These are phyloP conservation scores for Ramaria sp. DNA, from an alignment of 768 basidiomycete genomes.

Conservation along the genomic window DNA sequence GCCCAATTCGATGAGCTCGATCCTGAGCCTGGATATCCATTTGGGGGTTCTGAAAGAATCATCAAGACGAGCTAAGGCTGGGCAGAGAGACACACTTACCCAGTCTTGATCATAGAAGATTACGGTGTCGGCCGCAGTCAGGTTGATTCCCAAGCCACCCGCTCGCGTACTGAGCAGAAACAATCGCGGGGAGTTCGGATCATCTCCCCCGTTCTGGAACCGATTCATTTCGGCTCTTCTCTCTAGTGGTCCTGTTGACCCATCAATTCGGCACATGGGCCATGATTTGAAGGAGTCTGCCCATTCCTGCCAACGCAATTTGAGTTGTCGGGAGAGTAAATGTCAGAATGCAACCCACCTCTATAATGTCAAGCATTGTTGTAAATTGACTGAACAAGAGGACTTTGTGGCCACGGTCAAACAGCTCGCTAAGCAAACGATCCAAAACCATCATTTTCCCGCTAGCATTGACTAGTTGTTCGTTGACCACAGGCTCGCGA, in stretches of 20 bases:
- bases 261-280: conserved; percentile 87
- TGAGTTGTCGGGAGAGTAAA: not conserved
- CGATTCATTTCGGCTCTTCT: conserved; percentile 76
- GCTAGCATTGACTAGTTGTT: conserved; percentile 73
- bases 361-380: conserved; percentile 91
- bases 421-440: conserved; percentile 73
- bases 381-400: conserved; percentile 91
- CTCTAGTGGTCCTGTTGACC: conserved; percentile 66
- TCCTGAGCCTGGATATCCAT: conserved; percentile 97
- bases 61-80: conserved; percentile 1
- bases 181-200: conserved; percentile 51
- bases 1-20: conserved; percentile 92
- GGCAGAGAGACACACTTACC: conserved; percentile 33
- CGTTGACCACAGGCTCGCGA: conserved; percentile 53
- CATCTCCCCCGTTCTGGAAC: conserved; percentile 69
- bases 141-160: conserved; percentile 72
- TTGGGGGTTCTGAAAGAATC: conserved; percentile 66
- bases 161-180: conserved; percentile 77
- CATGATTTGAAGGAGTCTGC: conserved; percentile 74
- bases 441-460: conserved; percentile 98
- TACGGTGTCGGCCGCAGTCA: conserved; percentile 79
- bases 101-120: conserved; percentile 92
- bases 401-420: conserved; percentile 73
- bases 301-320: conserved; percentile 56
- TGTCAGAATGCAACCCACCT: conserved; percentile 36